Evolutionary conservation across 1,284 basidiomycete genomes (phyloP), one percentile per base, ranked within the genome.

Genomic region (Schizophyllum amplum): DNA sequence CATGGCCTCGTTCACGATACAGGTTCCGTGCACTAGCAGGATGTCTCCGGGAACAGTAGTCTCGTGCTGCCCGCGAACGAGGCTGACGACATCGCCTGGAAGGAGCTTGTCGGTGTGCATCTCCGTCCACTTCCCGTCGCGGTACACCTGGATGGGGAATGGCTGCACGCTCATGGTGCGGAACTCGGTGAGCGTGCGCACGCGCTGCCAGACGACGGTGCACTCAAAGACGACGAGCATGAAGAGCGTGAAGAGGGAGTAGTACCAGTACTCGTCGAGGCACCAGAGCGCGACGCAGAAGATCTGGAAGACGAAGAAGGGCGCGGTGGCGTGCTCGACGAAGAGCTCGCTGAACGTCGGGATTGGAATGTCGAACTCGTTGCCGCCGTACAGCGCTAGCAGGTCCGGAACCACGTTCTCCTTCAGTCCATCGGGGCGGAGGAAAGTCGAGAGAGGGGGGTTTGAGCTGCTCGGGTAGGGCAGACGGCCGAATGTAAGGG

Each of bases 1-100:
- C 95, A 98, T 98, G 17, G 95, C 94, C 70, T 98, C 94, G 70
- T 97, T 98, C 61, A 97, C 94, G 65, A 98, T 98, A 63, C 87
- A 90, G 1, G 92, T 91, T 4, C 95, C 94, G 55, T 87, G 84
- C 15, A 97, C 73, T 15, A 98, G 80, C 5, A 98, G 80, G 49
- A 97, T 82, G 68, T 98, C 95, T 17, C 92, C 94, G 1, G 94
- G 93, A 26, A 96, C 84, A 47, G 86, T 87, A 0, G 92, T 94
- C 69, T 95, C 94, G 5, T 81, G 77, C 64, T 88, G 86, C 57
- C 87, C 84, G 58, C 90, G 88, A 51, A 84, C 78, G 54, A 97
- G 78, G 9, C 90, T 94, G 52, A 97, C 86, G 6, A 98, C 72
- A 68, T 98, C 94, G 13, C 93, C 94, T 0, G 94, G 95, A 17